Conservation (phyloP, 1,284 basidiomycete genomes). For the Malassezia sp. region DNA sequence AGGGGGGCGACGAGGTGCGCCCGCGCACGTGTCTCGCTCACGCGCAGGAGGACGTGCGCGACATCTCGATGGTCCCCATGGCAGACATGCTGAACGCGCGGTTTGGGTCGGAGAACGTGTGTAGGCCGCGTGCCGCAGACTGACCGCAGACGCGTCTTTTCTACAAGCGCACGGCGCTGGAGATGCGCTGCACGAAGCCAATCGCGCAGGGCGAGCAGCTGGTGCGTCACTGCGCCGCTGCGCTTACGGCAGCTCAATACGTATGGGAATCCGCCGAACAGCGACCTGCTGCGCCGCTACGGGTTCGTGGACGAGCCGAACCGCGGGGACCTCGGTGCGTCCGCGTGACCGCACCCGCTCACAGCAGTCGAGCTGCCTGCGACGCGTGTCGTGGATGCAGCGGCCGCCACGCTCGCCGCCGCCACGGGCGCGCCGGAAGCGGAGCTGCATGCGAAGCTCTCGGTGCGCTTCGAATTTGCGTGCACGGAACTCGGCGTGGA, state of each 20-base stretch:
- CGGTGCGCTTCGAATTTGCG: conserved; percentile 29
- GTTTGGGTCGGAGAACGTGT: conserved; percentile 48
- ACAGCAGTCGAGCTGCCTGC: conserved; percentile 63
- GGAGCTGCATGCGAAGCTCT: conserved; percentile 15
- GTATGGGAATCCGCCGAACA: conserved; percentile 85
- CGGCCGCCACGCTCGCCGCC: conserved; percentile 3
- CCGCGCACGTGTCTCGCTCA: no score
- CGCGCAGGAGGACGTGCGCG: conserved; percentile 51
- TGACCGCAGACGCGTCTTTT: conserved; percentile 66
- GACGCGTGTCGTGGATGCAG: conserved; percentile 57
- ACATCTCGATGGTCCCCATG: conserved; percentile 89
- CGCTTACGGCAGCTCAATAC: no score
- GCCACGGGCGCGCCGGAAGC: not conserved
- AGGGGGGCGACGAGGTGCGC: conserved; percentile 24
- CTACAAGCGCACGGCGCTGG: conserved; percentile 61
- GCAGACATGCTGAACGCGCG: conserved; percentile 63
- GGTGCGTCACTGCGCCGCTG: no score
- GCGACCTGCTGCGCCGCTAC: conserved; percentile 83
- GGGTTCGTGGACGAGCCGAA: conserved; percentile 87
- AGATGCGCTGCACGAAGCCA: conserved; percentile 67
- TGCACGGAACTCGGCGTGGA: conserved; percentile 33
- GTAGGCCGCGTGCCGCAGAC: conserved; percentile 50
- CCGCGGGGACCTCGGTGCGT: conserved; percentile 59
- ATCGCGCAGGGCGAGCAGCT: conserved; percentile 78
- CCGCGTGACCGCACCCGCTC: not conserved